Evolutionary conservation across 2,329 filamentous ascomycete genomes (phyloP), one percentile per base, ranked within the genome.

Genomic region (Leptographium flavum): DNA sequence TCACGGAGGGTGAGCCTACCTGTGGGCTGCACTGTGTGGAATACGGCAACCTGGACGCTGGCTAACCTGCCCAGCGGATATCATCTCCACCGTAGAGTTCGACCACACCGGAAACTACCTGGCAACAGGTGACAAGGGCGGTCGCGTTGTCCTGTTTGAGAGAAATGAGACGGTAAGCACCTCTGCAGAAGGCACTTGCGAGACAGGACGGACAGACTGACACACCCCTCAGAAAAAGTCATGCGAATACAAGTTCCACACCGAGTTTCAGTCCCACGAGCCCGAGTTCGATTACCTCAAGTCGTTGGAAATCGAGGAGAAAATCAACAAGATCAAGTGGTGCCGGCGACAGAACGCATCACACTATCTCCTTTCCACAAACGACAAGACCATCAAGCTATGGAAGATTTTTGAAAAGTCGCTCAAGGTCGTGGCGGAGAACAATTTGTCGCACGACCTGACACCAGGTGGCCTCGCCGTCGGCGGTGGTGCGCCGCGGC

Each of bases 261-360:
- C 92, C 63, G 92, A 98, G 62, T 98, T 98, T 58, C 92, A 98
- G 70, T 98, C 92, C 57, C 92, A 98, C 69, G 92, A 98, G 63
- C 92, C 92, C 52, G 92, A 98, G 66, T 98, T 98, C 65, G 92
- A 98, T 66, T 98, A 98, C 64, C 78, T 98, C 54, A 98, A 98
- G 68, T 98, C 92, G 30, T 76, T 98, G 56, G 92, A 98, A 67
- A 98, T 98, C 60, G 92, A 98, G 74, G 92, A 98, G 68, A 98
- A 98, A 71, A 98, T 98, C 75, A 98, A 98, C 76, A 98, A 98
- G 74, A 98, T 98, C 70, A 98, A 96, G 67, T 98, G 92, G 92
- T 98, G 92, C 65, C 81, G 84, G 60, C 82, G 92, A 66, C 90
- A 96, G 67, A 98, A 98, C 72, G 85, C 90, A 50, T 96, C 92